phyloP scores from a whole-genome alignment of 139 green algal species.

The Yamagishiella unicocca region DNA sequence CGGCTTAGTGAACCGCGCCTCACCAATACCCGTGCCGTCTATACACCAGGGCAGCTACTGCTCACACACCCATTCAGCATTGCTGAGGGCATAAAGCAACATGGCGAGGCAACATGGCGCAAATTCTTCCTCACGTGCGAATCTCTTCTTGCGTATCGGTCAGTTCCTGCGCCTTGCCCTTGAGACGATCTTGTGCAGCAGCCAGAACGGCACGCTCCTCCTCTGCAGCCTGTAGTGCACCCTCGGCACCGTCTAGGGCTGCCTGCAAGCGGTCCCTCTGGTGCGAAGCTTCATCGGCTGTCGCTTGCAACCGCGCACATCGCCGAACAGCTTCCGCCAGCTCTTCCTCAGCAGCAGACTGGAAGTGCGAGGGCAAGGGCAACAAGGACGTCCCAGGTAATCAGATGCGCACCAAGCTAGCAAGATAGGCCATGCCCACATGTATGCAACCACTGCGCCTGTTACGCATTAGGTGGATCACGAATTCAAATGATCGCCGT shows the following conservation, averaged over 20 bases:
- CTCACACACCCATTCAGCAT: no score
- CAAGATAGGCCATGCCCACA: no score
- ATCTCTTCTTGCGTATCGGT: constrained; percentile 12
- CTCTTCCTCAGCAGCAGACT: constrained; percentile 32
- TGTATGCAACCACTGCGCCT: no score
- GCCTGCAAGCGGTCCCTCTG: constrained; percentile 41
- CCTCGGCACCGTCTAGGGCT: constrained; percentile 2
- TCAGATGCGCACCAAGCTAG: no score
- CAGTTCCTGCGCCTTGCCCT: background rate
- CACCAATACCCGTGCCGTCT: no score
- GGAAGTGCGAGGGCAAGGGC: background rate
- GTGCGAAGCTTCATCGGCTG: constrained; percentile 23
- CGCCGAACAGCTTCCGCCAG: constrained; percentile 24
- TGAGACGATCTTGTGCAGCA: background rate
- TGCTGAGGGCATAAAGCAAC: no score
- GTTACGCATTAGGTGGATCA: no score
- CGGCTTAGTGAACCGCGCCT: no score
- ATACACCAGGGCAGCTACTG: no score
- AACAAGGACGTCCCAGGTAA: no score
- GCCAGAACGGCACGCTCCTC: constrained; percentile 17
- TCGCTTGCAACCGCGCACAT: constrained; percentile 22
- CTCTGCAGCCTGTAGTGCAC: constrained; percentile 6
- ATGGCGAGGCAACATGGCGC: no score
- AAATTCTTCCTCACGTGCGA: constrained; percentile 32
- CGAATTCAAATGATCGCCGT: no score